Conservation (phyloP, 257 asterid species). For the Oldenlandia corymbosa region DNA sequence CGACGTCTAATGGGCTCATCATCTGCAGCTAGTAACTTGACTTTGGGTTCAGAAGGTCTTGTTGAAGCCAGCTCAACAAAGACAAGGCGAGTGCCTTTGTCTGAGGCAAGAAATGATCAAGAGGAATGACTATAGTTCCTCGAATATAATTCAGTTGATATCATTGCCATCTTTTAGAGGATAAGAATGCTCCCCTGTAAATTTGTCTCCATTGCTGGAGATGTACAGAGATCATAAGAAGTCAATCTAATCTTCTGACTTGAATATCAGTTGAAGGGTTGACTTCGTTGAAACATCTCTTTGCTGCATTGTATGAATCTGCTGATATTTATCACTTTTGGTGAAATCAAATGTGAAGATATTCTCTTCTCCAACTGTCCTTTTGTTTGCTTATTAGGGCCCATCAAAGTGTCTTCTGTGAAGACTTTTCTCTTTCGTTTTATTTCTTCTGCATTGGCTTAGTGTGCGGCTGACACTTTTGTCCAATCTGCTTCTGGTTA, state of each 20-base stretch:
- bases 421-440: conserved; percentile 5
- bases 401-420: conserved; percentile 21
- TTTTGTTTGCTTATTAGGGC: conserved; percentile 30
- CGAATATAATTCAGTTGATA: conserved; percentile 31
- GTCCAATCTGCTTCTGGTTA: background rate
- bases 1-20: conserved; percentile 62
- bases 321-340: conserved; percentile 52
- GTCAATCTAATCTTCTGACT: conserved; percentile 53
- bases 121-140: conserved; percentile 50
- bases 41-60: conserved; percentile 60
- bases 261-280: conserved; percentile 47
- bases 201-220: conserved; percentile 62
- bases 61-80: conserved; percentile 57
- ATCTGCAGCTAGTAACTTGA: conserved; percentile 59
- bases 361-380: conserved; percentile 25
- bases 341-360: conserved; percentile 43
- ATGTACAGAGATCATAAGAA: conserved; percentile 53
- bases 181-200: conserved; percentile 55
- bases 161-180: conserved; percentile 35
- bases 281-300: conserved; percentile 43
- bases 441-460: conserved; percentile 18
- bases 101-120: conserved; percentile 71
- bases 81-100: conserved; percentile 54
- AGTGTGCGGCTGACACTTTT: conserved; percentile 23
- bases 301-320: conserved; percentile 60